Base-by-base conservation (phyloP, 192 early-diverging fungal genomes). In the Backusella westeae region DNA sequence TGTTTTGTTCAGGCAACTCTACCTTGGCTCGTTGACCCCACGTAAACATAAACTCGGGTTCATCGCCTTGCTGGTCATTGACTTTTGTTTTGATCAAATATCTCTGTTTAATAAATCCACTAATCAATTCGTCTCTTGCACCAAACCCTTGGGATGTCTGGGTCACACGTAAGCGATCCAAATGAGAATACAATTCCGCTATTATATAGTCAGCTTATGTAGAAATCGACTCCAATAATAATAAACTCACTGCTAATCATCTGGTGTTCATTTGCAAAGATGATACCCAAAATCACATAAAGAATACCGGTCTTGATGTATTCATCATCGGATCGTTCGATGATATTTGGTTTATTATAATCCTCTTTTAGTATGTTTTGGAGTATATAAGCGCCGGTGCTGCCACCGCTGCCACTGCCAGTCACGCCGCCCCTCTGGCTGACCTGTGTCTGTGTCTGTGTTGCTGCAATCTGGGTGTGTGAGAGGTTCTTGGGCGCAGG, bases 1-100 rank as follows among this genome's bases (percentile, higher is more conserved):
- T 69, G 29, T 86, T 87, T 52, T 82, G 72, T 66, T 88, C 85
- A 34, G 84, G 78, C 1, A 91, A 59, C 75, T 93, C 91, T 0
- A 87, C 74, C 68, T 86, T 91, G 36, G 90, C 85, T 36, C 89
- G 72, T 52, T 89, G 87, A 23, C 91, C 91, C 89, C 89, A 90
- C 6, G 72, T 75, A 70, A 87, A 87, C 56, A 89, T 84, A 29
- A 77, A 77, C 21, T 81, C 80, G 7, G 66, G 59, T 74, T 85
- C 81, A 56, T 78, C 76, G 15, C 41, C 68, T 59, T 71, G 36
- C 4, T 76, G 70, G 1, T 85, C 84, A 41, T 79, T 79, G 46
- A 67, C 68, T 23, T 78, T 69, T 4, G 78, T 74, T 9, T 77
- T 42, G 26, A 21, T 46, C 21, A 92, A 53, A 70, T 92, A 92